These are phyloP conservation scores for Metschnikowia cubensis DNA, from an alignment of 805 yeast genomes.

Conservation along the genomic window DNA sequence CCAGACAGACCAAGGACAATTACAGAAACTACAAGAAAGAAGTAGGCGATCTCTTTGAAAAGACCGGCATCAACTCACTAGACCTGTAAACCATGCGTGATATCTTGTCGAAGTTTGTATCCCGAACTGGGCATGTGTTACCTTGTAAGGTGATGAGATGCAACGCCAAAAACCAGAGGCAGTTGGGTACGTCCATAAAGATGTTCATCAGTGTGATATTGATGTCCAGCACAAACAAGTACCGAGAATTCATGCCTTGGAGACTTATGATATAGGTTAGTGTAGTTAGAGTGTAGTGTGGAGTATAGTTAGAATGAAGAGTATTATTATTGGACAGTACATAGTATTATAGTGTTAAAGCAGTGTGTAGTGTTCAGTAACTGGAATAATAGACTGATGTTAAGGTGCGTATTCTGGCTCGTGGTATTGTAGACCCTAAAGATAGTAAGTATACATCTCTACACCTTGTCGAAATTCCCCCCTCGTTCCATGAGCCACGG, in stretches of 20 bases:
- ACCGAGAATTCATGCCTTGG: slow-evolving; percentile 43
- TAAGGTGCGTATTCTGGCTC: no score
- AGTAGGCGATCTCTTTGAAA: slow-evolving; percentile 30
- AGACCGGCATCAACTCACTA: slow-evolving; percentile 58
- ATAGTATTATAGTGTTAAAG: no score
- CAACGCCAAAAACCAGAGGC: slow-evolving; percentile 60
- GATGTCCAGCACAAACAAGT: slow-evolving; percentile 69
- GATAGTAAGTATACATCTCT: no score
- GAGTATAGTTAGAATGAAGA: no score
- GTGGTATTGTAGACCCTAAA: no score
- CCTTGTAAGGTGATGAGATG: slow-evolving; percentile 72
- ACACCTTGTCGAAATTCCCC: no score
- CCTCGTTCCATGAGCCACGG: no score
- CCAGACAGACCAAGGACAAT: slow-evolving; percentile 23
- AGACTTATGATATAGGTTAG: no score
- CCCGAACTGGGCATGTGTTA: slow-evolving; percentile 70
- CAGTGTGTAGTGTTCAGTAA: no score
- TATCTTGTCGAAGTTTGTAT: slow-evolving; percentile 58
- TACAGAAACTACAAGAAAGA: slow-evolving; percentile 16
- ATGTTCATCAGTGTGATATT: slow-evolving; percentile 79
- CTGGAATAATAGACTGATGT: no score
- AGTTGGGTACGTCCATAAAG: slow-evolving; percentile 70
- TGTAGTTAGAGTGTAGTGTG: no score
- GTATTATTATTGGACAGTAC: no score
- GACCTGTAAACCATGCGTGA: slow-evolving; percentile 72